Base-by-base conservation (phyloP, 768 basidiomycete genomes). In the Obba rivulosa region DNA sequence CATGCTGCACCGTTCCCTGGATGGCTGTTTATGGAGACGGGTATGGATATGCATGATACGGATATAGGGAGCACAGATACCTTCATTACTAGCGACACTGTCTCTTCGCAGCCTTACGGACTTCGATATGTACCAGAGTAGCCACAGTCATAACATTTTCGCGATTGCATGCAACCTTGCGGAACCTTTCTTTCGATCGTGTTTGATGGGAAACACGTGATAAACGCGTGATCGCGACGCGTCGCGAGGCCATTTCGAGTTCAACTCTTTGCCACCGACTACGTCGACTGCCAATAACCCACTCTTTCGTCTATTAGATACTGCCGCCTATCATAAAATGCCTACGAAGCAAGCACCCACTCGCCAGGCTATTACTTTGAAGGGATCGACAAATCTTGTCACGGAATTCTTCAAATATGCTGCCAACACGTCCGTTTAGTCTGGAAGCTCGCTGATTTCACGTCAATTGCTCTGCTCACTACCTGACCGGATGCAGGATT, bases 371-470 rank as follows among this genome's bases (percentile, higher is more conserved):
- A 95, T 98, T 56, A 94, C 91, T 0, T 85, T 99, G 67, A 96
- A 97, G 61, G 96, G 96, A 2, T 95, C 92, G 0, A 92, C 92
- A 2, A 77, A 81, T 35, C 77, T 97, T 17, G 95, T 98, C 48
- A 95, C 92, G 0, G 96, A 99, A 60, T 98, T 99, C 76, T 98
- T 99, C 77, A 97, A 97, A 72, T 98, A 93, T 68, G 88, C 91
- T n/a, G 92, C 92, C 57, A 96, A 96, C 73, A 93, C 87, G 92
- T 93, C 60, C 55, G 88, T 75, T 31, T n/a, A n/a, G n/a, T n/a
- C n/a, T n/a, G 2, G 24, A 4, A 21, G 18, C 20, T n/a, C 22
- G 20, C 2, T 2, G 11, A 4, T 3, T 20, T 8, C 2, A 8
- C 20, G 34, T 36, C 28, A 20, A 8, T 2, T 45, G 16, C 42